These are phyloP conservation scores for Thamnidium elegans DNA, from an alignment of 192 early-diverging fungal species.

Conservation along the genomic window DNA sequence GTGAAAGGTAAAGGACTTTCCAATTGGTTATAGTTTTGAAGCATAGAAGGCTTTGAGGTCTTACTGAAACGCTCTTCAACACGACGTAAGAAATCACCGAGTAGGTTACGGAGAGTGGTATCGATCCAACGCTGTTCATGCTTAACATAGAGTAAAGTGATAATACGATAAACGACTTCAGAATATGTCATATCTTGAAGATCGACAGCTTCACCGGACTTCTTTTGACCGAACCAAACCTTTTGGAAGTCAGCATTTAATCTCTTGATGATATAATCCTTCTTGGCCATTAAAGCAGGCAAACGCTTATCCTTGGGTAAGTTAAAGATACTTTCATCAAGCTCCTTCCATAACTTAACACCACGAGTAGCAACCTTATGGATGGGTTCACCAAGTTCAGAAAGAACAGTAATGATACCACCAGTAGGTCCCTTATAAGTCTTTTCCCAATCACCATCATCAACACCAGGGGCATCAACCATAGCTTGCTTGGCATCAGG, in stretches of 20 bases:
- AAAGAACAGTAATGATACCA: constrained; percentile 82
- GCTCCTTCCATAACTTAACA: constrained; percentile 71
- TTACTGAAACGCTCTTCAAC: constrained; percentile 86
- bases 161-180: constrained; percentile 78
- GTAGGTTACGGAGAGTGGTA: constrained; percentile 59
- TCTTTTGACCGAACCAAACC: constrained; percentile 92
- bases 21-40: constrained; percentile 62
- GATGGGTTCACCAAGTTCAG: constrained; percentile 91
- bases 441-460: constrained; percentile 78
- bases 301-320: constrained; percentile 82
- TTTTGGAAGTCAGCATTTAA: constrained; percentile 91
- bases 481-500: constrained; percentile 83
- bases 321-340: constrained; percentile 76
- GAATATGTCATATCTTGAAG: constrained; percentile 93
- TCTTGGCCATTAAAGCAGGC: constrained; percentile 68
- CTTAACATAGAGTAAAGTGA: constrained; percentile 76
- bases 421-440: constrained; percentile 75
- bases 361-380: constrained; percentile 90
- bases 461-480: constrained; percentile 75
- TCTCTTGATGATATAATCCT: constrained; percentile 82
- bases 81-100: constrained; percentile 79
- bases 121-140: constrained; percentile 81
- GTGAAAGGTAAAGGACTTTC: constrained; percentile 65
- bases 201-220: constrained; percentile 69
- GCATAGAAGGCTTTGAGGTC: constrained; percentile 50